Conservation (phyloP, 2,329 filamentous ascomycete genomes). For the Hirsutella minnesotensis region DNA sequence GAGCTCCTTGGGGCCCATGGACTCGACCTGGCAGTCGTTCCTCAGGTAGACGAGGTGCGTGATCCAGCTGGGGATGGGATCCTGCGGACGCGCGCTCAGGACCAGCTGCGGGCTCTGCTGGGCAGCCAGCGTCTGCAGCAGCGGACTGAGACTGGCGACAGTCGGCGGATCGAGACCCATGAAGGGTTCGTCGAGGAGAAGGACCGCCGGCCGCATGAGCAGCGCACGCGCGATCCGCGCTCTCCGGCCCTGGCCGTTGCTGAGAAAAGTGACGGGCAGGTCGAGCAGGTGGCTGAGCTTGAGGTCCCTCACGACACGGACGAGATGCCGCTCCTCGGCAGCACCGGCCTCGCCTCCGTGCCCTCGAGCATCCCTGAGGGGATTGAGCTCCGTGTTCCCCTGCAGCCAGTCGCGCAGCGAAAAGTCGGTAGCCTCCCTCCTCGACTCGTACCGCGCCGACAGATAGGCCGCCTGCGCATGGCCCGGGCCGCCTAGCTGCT, state of each 20-base stretch:
- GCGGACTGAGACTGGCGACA: conserved; percentile 54
- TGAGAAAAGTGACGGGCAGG: conserved; percentile 79
- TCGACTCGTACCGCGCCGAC: conserved; percentile 80
- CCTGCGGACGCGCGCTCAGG: conserved; percentile 71
- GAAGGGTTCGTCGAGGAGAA: conserved; percentile 88
- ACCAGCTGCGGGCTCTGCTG: conserved; percentile 60
- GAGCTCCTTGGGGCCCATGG: conserved; percentile 51
- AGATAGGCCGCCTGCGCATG: conserved; percentile 66
- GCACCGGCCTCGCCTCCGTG: conserved; percentile 37
- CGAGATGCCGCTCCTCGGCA: conserved; percentile 30
- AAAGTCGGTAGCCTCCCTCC: conserved; percentile 79
- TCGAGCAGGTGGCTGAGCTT: conserved; percentile 56
- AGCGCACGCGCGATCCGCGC: conserved; percentile 82
- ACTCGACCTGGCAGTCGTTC: conserved; percentile 50
- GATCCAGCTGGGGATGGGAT: conserved; percentile 81
- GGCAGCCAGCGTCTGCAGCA: conserved; percentile 58
- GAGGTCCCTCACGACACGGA: conserved; percentile 57
- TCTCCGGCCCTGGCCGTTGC: conserved; percentile 82
- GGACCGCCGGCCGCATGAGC: conserved; percentile 62
- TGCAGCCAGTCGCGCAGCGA: conserved; percentile 69
- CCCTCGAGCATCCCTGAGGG: conserved; percentile 31
- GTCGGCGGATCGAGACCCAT: conserved; percentile 91
- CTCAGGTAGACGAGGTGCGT: conserved; percentile 69
- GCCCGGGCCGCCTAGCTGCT: conserved; percentile 33
- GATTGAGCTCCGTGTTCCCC: conserved; percentile 75